Evolutionary conservation across 768 basidiomycete species (phyloP).

Genomic region (Collybia sordida): DNA sequence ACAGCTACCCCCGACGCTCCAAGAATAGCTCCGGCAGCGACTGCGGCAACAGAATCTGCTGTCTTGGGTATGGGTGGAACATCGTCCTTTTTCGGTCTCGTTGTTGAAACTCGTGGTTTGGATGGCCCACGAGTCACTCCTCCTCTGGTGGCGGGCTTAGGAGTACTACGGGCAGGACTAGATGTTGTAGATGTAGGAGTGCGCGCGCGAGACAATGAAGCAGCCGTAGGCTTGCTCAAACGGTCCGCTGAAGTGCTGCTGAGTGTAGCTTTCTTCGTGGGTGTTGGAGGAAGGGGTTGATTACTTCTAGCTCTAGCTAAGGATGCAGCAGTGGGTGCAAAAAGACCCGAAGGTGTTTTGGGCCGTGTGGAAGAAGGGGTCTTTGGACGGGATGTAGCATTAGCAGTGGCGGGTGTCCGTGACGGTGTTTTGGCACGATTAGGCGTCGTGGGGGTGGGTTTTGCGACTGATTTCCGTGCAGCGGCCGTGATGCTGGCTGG

Average conservation of each 20-base stretch:
- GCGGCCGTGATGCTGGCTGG: slow-evolving; percentile 34
- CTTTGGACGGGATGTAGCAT: slow-evolving; percentile 22
- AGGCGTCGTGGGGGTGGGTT: slow-evolving; percentile 21
- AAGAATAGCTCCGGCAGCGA: slow-evolving; percentile 9
- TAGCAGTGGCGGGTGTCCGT: slow-evolving; percentile 10
- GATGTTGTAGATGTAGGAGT: slow-evolving; percentile 31
- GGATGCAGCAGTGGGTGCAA: slow-evolving; percentile 83
- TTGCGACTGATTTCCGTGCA: slow-evolving; percentile 21
- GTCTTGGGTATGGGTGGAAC: slow-evolving; percentile 11
- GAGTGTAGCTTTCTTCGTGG: slow-evolving; percentile 54
- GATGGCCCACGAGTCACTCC: slow-evolving; percentile 24
- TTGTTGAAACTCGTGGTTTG: slow-evolving; percentile 17
- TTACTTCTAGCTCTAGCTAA: slow-evolving; percentile 68
- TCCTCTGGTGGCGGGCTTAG: slow-evolving; percentile 26
- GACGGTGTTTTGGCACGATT: slow-evolving; percentile 32
- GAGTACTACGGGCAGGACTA: slow-evolving; percentile 20
- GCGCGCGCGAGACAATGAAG: slow-evolving; percentile 65
- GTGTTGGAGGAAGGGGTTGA: slow-evolving; percentile 41
- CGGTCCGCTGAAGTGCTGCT: slow-evolving; percentile 59
- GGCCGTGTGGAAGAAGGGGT: slow-evolving; percentile 40
- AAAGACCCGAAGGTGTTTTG: slow-evolving; percentile 69
- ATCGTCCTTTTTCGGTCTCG: slow-evolving; percentile 20
- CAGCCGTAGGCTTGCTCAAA: slow-evolving; percentile 81
- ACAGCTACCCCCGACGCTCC: background rate
- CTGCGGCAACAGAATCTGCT: slow-evolving; percentile 21